phyloP scores from a whole-genome alignment of 495 filamentous ascomycete species.

The Aspergillus sclerotiicarbonarius region DNA sequence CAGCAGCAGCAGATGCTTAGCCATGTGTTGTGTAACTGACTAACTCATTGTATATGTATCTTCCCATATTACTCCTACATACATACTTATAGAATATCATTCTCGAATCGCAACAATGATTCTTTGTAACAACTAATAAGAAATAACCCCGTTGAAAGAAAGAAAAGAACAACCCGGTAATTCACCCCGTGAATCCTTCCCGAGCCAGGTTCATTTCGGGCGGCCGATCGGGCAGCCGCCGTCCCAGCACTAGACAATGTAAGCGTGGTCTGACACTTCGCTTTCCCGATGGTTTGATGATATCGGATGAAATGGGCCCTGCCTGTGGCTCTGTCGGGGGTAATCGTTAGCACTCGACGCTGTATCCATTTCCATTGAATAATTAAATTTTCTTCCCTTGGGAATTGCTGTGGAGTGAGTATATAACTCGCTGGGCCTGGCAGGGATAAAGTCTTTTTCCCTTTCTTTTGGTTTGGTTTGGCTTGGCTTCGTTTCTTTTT shows the following conservation, averaged over 20 bases:
- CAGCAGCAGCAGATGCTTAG: neutral
- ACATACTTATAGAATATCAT: no score
- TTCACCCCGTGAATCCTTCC: neutral
- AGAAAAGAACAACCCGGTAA: no score
- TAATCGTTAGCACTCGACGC: neutral
- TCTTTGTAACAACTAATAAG: no score
- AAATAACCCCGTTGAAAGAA: neutral
- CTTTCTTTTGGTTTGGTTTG: neutral
- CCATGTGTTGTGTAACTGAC: neutral
- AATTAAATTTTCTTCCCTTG: neutral
- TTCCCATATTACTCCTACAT: no score
- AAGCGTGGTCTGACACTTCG: slow-evolving; percentile 7
- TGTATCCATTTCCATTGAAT: neutral
- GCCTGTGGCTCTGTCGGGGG: neutral
- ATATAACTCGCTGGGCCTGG: neutral
- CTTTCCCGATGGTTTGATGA: slow-evolving; percentile 5
- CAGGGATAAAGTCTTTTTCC: slow-evolving; percentile 6
- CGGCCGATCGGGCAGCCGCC: neutral
- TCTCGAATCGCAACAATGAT: no score
- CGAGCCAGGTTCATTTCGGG: neutral
- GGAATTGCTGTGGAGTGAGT: neutral
- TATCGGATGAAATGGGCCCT: neutral
- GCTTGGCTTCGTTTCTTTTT: neutral
- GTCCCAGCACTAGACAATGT: slow-evolving; percentile 2
- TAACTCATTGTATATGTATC: no score